phyloP scores from a whole-genome alignment of 129 eudicot genomes.

The Silybum marianum region DNA sequence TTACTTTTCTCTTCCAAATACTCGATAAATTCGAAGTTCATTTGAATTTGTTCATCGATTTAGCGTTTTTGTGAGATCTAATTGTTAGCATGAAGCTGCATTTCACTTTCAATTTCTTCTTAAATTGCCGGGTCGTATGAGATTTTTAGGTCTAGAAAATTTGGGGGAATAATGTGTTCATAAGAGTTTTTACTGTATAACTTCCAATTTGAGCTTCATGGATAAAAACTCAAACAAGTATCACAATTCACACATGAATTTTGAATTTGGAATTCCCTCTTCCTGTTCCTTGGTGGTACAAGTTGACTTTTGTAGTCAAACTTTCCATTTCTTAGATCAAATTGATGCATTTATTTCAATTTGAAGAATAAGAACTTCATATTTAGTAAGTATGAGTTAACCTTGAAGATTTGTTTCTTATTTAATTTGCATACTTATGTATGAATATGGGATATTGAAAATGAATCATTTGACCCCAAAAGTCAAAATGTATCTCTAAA shows the following conservation, averaged over 20 bases:
- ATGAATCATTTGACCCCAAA: slow-evolving; percentile 13
- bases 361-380: background rate
- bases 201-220: slow-evolving; percentile 6
- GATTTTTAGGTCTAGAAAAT: slow-evolving; percentile 12
- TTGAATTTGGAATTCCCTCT: slow-evolving; percentile 28
- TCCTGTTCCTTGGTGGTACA: slow-evolving; percentile 8
- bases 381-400: background rate
- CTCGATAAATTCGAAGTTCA: background rate
- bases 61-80: background rate
- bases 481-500: slow-evolving; percentile 4
- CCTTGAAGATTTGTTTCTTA: background rate
- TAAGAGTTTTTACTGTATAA: slow-evolving; percentile 14
- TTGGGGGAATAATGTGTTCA: slow-evolving; percentile 19
- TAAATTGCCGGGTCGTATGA: background rate
- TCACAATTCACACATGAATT: background rate
- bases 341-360: background rate
- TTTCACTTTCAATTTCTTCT: slow-evolving; percentile 9
- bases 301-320: slow-evolving; percentile 31
- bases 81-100: slow-evolving; percentile 19
- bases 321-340: background rate
- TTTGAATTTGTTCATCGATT: background rate
- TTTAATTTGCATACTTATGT: background rate
- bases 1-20: background rate
- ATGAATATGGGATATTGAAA: background rate
- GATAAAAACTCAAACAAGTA: background rate